A percentile compares a stretch with the other conserved stretches of the same genome.
Conservation (phyloP, 1,139 yeast genomes). For the Geotrichum histeridarum region DNA sequence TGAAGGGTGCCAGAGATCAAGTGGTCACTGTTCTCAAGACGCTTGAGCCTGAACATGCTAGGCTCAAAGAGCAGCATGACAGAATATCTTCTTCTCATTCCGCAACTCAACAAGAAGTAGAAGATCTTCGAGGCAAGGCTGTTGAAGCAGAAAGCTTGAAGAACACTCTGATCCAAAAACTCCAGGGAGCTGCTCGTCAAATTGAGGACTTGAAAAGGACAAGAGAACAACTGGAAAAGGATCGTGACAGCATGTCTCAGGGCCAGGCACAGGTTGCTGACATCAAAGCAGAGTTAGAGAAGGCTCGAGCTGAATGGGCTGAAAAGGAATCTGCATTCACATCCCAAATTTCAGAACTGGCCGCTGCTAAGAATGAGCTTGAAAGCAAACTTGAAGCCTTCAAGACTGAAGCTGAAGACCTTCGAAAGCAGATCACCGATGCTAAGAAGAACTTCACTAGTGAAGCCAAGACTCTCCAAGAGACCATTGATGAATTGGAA, state of each 20-base stretch:
- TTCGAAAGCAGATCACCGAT: constrained; percentile 8
- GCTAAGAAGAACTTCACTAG: constrained; percentile 18
- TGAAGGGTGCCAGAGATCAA: constrained; percentile 18
- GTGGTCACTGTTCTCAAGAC: constrained; percentile 16
- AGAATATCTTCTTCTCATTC: constrained; percentile 6
- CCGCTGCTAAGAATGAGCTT: constrained; percentile 16
- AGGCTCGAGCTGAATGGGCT: constrained; percentile 24
- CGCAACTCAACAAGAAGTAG: constrained; percentile 22
- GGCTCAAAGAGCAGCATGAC: constrained; percentile 13
- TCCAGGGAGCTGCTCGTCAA: constrained; percentile 32
- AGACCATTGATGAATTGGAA: constrained; percentile 16
- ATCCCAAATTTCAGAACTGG: constrained; percentile 4
- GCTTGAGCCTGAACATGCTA: constrained; percentile 17
- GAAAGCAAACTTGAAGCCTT: constrained; percentile 11
- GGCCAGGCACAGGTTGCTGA: constrained; percentile 20
- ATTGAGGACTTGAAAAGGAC: constrained; percentile 27
- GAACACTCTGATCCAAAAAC: constrained; percentile 32
- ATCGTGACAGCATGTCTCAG: constrained; percentile 22
- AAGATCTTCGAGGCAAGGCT: constrained; percentile 24
- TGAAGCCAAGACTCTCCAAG: constrained; percentile 18
- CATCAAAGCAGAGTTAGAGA: constrained; percentile 23
- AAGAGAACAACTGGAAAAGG: constrained; percentile 21
- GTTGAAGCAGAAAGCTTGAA: constrained; percentile 30
- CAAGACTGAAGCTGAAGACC: constrained; percentile 12
- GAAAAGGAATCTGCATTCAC: constrained; percentile 26